These are phyloP conservation scores for Clitoria ternatea DNA, from an alignment of 306 rosid genomes.

Conservation along the genomic window DNA sequence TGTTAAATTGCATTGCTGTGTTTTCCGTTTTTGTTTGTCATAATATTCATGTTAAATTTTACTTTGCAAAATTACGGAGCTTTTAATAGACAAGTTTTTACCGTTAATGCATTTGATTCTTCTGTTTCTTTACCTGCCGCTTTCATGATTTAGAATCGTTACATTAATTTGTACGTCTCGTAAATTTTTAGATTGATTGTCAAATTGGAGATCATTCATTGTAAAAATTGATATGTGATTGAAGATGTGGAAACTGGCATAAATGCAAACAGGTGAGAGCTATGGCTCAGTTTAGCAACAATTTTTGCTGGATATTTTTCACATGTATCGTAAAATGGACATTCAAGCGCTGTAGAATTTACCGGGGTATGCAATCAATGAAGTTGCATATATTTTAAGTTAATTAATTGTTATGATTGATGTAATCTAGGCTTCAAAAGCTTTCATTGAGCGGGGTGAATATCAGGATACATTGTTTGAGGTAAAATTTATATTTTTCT, in stretches of 20 bases:
- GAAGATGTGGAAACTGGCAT: too few species aligned
- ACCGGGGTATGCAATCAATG: conserved; percentile 44
- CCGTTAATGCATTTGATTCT: neutral
- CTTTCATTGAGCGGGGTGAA: conserved; percentile 45
- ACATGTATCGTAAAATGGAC: conserved; percentile 73
- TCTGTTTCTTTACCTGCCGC: neutral
- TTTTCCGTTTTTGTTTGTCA: conserved; percentile 21
- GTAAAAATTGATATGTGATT: too few species aligned
- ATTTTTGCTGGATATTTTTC: too few species aligned
- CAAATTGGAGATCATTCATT: too few species aligned
- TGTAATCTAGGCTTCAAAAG: conserved; percentile 58
- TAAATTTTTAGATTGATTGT: too few species aligned
- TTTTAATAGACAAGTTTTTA: neutral
- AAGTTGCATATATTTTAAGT: neutral
- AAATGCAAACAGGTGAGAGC: too few species aligned
- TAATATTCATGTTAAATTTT: neutral
- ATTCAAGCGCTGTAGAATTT: conserved; percentile 49
- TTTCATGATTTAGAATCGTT: too few species aligned
- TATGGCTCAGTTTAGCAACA: too few species aligned
- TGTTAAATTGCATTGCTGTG: neutral
- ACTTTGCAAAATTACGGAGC: neutral
- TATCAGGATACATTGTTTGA: conserved; percentile 55
- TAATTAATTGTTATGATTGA: conserved; percentile 9
- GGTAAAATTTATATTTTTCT: conserved; percentile 43
- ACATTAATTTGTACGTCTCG: too few species aligned